phyloP scores from a whole-genome alignment of 306 rosid species.

The Vigna reflexopilosa region DNA sequence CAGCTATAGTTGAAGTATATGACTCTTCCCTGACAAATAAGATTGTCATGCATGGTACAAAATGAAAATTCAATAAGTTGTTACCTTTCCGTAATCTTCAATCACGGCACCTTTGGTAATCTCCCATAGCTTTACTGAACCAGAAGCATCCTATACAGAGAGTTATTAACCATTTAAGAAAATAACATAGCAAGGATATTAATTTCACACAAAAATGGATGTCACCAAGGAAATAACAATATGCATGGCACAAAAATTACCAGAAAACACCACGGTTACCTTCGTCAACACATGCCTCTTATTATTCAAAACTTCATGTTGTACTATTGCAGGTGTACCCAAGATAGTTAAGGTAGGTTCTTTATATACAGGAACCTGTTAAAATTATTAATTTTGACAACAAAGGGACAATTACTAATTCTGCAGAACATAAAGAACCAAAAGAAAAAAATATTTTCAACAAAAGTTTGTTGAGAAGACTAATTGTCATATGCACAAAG shows the following conservation, averaged over 20 bases:
- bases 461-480: constrained; percentile 33
- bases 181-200: not conserved
- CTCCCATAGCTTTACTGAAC: constrained; percentile 91
- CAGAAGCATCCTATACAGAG: constrained; percentile 65
- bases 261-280: constrained; percentile 56
- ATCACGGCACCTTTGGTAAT: constrained; percentile 79
- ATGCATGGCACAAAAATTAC: constrained; percentile 1
- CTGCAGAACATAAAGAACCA: constrained; percentile 39
- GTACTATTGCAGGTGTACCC: constrained; percentile 82
- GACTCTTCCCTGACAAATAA: not conserved
- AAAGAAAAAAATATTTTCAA: constrained; percentile 29
- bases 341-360: constrained; percentile 70
- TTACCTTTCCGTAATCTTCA: constrained; percentile 86
- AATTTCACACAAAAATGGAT: not conserved
- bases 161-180: constrained; percentile 37
- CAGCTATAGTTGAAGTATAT: constrained; percentile 28
- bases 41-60: not conserved
- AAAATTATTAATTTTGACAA: constrained; percentile 29
- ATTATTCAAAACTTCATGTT: constrained; percentile 83
- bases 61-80: constrained; percentile 7
- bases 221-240: not conserved
- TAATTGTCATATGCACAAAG: constrained; percentile 25
- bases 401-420: constrained; percentile 40
- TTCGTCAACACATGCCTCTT: constrained; percentile 85
- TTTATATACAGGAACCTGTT: constrained; percentile 79